Conservation (phyloP, 2,329 filamentous ascomycete genomes). For the Atkinsonella hypoxylon region DNA sequence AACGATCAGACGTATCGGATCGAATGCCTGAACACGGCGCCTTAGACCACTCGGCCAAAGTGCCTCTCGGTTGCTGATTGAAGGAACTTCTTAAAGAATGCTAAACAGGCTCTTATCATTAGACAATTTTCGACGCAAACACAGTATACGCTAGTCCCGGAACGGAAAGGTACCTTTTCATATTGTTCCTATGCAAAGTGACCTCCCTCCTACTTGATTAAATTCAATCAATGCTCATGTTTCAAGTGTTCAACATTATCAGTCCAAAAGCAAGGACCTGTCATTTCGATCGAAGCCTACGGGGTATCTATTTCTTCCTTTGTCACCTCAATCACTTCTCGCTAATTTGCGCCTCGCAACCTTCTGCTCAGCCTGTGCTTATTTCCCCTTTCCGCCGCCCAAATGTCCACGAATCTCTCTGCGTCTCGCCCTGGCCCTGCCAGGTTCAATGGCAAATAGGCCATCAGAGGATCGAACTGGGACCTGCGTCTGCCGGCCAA, state of each 20-base stretch:
- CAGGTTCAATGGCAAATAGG: no score
- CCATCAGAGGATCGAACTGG: neutral
- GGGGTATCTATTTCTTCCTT: neutral
- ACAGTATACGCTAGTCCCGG: no score
- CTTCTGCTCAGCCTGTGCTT: neutral
- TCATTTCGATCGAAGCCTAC: neutral
- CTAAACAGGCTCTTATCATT: no score
- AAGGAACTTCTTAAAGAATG: neutral
- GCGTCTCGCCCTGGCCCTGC: neutral
- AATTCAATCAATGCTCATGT: no score
- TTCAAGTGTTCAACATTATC: no score
- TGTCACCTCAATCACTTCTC: neutral
- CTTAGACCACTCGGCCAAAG: conserved; percentile 11
- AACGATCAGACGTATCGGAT: accelerated
- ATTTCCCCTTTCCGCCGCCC: neutral
- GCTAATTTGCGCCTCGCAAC: neutral
- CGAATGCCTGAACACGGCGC: conserved; percentile 8
- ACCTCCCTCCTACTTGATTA: no score
- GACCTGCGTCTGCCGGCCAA: no score
- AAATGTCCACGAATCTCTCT: neutral
- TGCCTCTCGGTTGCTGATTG: neutral
- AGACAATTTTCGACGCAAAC: no score
- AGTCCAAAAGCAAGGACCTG: no score
- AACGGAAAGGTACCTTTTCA: no score
- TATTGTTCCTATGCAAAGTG: no score